A percentile compares a stretch with the other conserved stretches of the same genome.
Conservation (phyloP, 2,329 filamentous ascomycete genomes). For the Sclerotinia trifoliorum region DNA sequence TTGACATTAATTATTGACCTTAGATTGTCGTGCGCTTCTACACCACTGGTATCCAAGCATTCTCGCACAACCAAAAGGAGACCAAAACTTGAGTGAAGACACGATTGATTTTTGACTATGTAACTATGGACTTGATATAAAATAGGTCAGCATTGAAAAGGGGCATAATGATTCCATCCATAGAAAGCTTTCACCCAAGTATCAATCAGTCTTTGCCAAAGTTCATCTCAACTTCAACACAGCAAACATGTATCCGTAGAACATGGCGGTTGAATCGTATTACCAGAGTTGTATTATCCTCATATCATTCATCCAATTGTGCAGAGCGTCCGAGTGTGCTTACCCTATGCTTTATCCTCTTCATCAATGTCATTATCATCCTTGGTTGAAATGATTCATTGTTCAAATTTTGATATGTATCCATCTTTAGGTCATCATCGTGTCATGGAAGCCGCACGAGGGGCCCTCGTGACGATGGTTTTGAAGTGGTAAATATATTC, state of each 20-base stretch:
- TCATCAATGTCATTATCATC: background rate
- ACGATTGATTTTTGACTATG: background rate
- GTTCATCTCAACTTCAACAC: conserved; percentile 51
- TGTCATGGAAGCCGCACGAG: conserved; percentile 59
- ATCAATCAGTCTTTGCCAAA: conserved; percentile 41
- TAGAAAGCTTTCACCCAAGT: background rate
- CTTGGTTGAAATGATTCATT: background rate
- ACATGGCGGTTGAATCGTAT: conserved; percentile 52
- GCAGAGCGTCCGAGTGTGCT: conserved; percentile 1
- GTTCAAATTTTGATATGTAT: conserved; percentile 45
- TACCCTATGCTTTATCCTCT: background rate
- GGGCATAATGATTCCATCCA: background rate
- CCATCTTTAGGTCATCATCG: conserved; percentile 67
- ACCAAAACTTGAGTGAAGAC: background rate
- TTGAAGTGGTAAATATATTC: conserved; percentile 67
- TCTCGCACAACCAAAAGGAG: background rate
- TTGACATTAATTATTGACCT: background rate
- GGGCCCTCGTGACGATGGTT: conserved; percentile 78
- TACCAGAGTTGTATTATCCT: conserved; percentile 47
- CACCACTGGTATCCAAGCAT: background rate
- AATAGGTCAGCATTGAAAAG: conserved; percentile 12
- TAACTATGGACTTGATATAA: conserved; percentile 3
- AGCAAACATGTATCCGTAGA: conserved; percentile 39
- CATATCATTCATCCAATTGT: conserved; percentile 26
- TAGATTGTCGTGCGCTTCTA: background rate